phyloP scores from a whole-genome alignment of 2,329 filamentous ascomycete species.

The Fusarium hainanense region DNA sequence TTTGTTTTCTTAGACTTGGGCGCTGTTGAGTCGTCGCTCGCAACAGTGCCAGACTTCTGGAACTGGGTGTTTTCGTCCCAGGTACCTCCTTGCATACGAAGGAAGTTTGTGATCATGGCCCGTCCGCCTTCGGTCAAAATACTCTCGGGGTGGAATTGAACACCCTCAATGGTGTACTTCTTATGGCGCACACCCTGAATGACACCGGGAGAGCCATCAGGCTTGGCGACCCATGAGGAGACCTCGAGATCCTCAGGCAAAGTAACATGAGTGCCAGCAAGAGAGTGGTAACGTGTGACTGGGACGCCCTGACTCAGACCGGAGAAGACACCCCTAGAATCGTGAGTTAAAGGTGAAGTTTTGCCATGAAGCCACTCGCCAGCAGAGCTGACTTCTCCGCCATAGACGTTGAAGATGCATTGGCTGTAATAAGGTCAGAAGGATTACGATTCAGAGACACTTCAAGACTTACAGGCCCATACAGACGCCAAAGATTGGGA shows the following conservation, averaged over 20 bases:
- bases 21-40: slow-evolving; percentile 44
- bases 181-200: slow-evolving; percentile 99
- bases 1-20: slow-evolving; percentile 72
- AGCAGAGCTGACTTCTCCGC: slow-evolving; percentile 89
- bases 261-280: slow-evolving; percentile 90
- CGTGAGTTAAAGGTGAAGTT: slow-evolving; percentile 90
- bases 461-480: slow-evolving; percentile 83
- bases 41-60: slow-evolving; percentile 54
- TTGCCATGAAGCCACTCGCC: slow-evolving; percentile 98
- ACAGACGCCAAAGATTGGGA: slow-evolving; percentile 96
- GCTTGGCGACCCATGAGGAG: slow-evolving; percentile 85
- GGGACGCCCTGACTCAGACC: slow-evolving; percentile 83
- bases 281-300: slow-evolving; percentile 95
- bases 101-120: slow-evolving; percentile 91
- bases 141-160: slow-evolving; percentile 98
- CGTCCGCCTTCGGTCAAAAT: slow-evolving; percentile 92
- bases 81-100: slow-evolving; percentile 87
- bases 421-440: slow-evolving; percentile 65
- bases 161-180: slow-evolving; percentile 89
- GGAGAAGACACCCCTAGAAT: slow-evolving; percentile 90
- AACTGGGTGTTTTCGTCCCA: slow-evolving; percentile 83
- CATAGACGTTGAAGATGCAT: slow-evolving; percentile 95
- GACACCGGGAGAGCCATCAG: slow-evolving; percentile 81
- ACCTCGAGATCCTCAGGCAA: slow-evolving; percentile 88
- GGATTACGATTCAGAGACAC: background rate